Evolutionary conservation across 352 stramenopile species (phyloP).

Genomic region (Pythium scleroteichum): DNA sequence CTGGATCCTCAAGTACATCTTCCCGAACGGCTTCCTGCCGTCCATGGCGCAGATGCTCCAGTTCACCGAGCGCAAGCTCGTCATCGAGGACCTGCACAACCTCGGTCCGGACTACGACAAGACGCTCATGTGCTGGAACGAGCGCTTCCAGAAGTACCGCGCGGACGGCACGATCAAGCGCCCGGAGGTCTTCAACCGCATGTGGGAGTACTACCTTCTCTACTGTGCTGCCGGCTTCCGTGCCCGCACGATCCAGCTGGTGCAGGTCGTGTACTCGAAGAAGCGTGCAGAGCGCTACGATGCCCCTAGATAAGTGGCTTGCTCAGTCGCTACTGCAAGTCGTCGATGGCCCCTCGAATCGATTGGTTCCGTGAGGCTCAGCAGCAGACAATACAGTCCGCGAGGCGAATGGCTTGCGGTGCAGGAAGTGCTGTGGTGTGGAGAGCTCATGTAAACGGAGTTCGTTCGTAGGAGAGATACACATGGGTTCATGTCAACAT

Average conservation of each 20-base stretch:
- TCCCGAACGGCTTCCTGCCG: slow-evolving; percentile 87
- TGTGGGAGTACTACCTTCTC: slow-evolving; percentile 90
- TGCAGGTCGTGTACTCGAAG: slow-evolving; percentile 87
- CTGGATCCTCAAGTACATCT: slow-evolving; percentile 93
- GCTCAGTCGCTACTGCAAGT: neutral
- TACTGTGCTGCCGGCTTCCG: slow-evolving; percentile 91
- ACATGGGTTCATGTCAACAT: slow-evolving; percentile 22
- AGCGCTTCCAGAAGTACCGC: slow-evolving; percentile 82
- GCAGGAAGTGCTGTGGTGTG: too few relatives aligned
- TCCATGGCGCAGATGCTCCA: slow-evolving; percentile 72
- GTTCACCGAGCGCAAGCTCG: slow-evolving; percentile 80
- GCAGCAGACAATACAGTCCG: neutral
- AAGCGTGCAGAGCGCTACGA: slow-evolving; percentile 80
- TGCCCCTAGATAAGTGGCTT: slow-evolving; percentile 60
- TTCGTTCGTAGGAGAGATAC: neutral
- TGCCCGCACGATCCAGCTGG: slow-evolving; percentile 81
- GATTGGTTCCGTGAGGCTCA: neutral
- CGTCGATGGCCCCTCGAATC: neutral
- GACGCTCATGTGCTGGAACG: slow-evolving; percentile 88
- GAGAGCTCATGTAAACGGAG: neutral
- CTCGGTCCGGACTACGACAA: slow-evolving; percentile 89
- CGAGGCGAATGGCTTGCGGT: too few relatives aligned
- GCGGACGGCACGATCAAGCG: slow-evolving; percentile 79
- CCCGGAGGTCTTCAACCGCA: slow-evolving; percentile 81
- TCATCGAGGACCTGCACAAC: slow-evolving; percentile 87